Base-by-base conservation (phyloP, 2,329 filamentous ascomycete species). In the Scytalidium sp. region DNA sequence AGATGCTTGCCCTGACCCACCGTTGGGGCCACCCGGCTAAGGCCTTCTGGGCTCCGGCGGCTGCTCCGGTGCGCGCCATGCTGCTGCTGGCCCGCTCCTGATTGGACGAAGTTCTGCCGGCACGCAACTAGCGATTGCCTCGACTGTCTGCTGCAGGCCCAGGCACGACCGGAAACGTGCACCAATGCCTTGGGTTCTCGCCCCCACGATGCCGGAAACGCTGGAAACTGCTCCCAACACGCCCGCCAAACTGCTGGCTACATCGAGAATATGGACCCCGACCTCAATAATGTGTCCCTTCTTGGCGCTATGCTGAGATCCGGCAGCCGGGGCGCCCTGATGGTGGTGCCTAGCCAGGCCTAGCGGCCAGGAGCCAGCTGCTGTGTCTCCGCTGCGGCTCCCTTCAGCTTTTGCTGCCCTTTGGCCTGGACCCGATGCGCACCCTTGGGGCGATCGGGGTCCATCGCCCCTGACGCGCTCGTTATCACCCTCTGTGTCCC, bases 401-500 rank as follows among this genome's bases (percentile, higher is more conserved):
- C 17, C 32, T 36, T 5, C 5, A 15, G 5, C 11, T n/a, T 15
- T 36, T 43, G 52, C 49, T 47, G 41, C 53, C 49, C 36, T 57
- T 51, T 54, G 54, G 55, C 47, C 46, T 45, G 49, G n/a, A n/a
- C n/a, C 53, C 56, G 56, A 58, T 58, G 59, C 54, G 56, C 56
- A 52, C 50, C 52, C n/a, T n/a, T n/a, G n/a, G n/a, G n/a, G n/a
- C 56, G 43, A 45, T 52, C 54, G 43, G n/a, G n/a, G n/a, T 49
- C 45, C 49, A 50, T 56, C 56, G 46, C 47, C 43, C 40, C 51
- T 50, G 52, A 44, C 25, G 52, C 52, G 50, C 40, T 58, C 56
- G 52, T 56, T 56, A 45, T 55, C 51, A 9, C 17, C 17, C 17
- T 36, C 32, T 15, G 11, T 36, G 32, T 36, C 32, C 32, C 17